phyloP scores from a whole-genome alignment of 2,329 filamentous ascomycete species.

The Tolypocladium inflatum region DNA sequence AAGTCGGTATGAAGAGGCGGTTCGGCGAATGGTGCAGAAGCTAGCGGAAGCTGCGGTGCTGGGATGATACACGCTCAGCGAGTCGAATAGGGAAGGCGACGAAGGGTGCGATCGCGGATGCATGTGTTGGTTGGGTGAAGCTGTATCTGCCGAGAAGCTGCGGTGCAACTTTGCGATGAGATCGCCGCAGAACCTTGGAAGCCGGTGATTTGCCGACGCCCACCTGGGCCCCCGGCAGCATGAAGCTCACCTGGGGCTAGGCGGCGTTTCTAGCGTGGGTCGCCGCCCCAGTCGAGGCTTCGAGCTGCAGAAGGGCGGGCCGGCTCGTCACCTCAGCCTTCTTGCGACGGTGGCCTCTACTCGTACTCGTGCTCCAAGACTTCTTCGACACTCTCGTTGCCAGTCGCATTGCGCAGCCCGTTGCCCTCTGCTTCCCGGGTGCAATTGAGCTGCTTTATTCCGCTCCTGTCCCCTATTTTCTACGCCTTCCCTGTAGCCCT shows the following conservation, averaged over 20 bases:
- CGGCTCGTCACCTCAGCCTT: background rate
- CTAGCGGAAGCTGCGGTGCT: background rate
- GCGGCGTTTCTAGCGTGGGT: background rate
- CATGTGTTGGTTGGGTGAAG: background rate
- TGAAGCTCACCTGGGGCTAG: background rate
- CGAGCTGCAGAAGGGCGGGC: background rate
- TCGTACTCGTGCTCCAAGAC: constrained; percentile 1
- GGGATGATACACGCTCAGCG: background rate
- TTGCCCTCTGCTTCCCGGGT: constrained; percentile 2
- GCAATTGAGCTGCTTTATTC: background rate
- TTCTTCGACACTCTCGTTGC: background rate
- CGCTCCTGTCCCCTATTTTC: background rate
- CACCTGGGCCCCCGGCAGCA: background rate
- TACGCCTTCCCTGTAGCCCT: background rate
- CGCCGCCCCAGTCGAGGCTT: background rate
- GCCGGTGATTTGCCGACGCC: background rate
- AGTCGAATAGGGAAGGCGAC: background rate
- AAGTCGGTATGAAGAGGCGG: background rate
- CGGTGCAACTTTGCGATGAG: background rate
- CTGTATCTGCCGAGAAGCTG: background rate
- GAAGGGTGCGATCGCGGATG: background rate
- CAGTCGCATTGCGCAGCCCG: constrained; percentile 4
- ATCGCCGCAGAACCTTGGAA: background rate
- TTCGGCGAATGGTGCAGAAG: background rate
- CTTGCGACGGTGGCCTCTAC: constrained; percentile 27